Evolutionary conservation across 208 protist genomes (phyloP), one percentile per base, ranked within the genome.

Genomic region (Acanthamoeba sp.): DNA sequence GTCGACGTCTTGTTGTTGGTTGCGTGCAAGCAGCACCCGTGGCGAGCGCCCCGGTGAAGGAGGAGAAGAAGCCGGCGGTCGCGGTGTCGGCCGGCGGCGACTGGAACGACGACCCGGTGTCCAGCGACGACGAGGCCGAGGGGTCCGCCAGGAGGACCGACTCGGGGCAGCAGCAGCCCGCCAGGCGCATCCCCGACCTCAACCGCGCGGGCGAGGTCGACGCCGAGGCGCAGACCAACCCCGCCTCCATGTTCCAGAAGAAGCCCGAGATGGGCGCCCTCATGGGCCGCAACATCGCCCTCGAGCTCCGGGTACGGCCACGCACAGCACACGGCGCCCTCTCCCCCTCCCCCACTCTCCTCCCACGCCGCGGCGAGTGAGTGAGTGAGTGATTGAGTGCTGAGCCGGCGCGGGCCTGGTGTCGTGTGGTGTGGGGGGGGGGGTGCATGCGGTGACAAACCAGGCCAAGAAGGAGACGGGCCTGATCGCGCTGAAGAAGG

Each of bases 61-160:
- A 18, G 52, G 52, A 59, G 52, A 59, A 59, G 52, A 59, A 59
- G 52, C 52, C 52, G 18, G 52, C 20, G 52, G 52, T n/a, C 4
- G 45, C 45, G 45, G 52, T 73, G 20, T 73, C 64, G 9, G 69
- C 69, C 1, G 69, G 69, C 20, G 69, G 69, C 18, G 69, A 80
- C 69, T 80, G 69, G 69, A 80, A 80, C 38, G 69, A 80, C 20
- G 69, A 80, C 69, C 69, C 69, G 69, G 38, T 80, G 16, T 80
- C 69, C 10, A 80, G 69, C 4, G 69, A 80, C 22, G 69, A 80
- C 69, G 69, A 80, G 1, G 66, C 20, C 12, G 66, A 6, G 10
- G 55, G 55, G 20, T 12, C 52, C n/a, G n/a, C 64, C 64, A 73
- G 22, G 64, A 10, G 32, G 34, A 73, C 9, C 20, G 52, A 22